Percentiles rank a stretch among this genome's conserved stretches.
Conservation (phyloP, 257 asterid genomes). For the Knoxia roxburghii region DNA sequence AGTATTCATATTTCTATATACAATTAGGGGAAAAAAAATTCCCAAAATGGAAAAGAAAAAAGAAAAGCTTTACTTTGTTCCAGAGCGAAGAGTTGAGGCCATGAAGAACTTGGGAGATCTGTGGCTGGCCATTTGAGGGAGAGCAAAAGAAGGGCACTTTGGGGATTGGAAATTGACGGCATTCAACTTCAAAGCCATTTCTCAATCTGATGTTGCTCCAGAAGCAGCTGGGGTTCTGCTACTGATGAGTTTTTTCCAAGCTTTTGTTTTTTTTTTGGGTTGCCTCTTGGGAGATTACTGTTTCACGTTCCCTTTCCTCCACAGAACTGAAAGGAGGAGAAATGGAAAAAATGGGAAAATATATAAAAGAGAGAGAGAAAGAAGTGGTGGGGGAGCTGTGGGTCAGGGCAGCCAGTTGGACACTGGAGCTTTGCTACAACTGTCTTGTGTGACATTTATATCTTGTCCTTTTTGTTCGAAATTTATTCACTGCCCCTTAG, state of each 20-base stretch:
- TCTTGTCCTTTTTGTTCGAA: neutral
- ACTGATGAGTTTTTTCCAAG: neutral
- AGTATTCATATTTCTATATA: constrained; percentile 3
- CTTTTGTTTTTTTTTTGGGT: neutral
- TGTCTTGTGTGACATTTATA: neutral
- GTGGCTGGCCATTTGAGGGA: constrained; percentile 49
- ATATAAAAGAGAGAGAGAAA: neutral
- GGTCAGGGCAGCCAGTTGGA: constrained; percentile 11
- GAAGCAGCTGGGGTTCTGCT: neutral
- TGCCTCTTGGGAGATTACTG: neutral
- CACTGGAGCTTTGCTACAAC: neutral
- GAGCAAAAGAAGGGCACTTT: constrained; percentile 31
- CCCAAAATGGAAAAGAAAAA: neutral
- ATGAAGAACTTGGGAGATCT: constrained; percentile 68
- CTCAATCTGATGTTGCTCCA: neutral
- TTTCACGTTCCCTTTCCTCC: constrained; percentile 23
- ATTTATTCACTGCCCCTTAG: neutral
- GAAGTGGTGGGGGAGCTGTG: neutral
- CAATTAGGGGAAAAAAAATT: neutral
- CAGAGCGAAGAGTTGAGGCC: constrained; percentile 69
- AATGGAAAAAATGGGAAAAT: neutral
- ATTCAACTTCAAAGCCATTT: constrained; percentile 44
- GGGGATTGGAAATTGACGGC: constrained; percentile 33
- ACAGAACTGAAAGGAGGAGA: constrained; percentile 12
- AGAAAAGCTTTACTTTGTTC: constrained; percentile 41